Evolutionary conservation across 257 asterid genomes (phyloP).

Genomic region (Lycium barbarum): DNA sequence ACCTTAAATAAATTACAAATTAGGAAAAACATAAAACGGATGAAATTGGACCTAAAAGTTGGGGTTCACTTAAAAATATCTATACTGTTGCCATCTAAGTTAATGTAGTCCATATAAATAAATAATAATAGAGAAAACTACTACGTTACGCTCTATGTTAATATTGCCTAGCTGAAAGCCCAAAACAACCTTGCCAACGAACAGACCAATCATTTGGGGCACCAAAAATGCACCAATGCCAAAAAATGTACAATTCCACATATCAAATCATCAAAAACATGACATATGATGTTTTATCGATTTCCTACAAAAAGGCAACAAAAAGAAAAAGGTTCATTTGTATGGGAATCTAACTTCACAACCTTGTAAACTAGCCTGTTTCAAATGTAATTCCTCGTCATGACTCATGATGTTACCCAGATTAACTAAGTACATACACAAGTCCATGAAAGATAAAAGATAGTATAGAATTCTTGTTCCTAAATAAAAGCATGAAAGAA

Average conservation of each 20-base stretch:
- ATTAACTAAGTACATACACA: neutral
- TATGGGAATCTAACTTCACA: neutral
- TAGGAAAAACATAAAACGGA: too few species aligned
- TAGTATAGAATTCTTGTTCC: neutral
- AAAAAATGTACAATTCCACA: neutral
- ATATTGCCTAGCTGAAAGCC: neutral
- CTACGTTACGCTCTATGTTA: neutral
- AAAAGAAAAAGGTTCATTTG: too few species aligned
- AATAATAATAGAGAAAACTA: neutral
- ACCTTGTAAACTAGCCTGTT: neutral
- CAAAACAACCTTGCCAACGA: neutral
- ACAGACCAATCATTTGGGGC: neutral
- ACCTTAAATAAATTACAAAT: too few species aligned
- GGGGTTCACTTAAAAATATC: too few species aligned
- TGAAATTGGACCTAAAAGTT: too few species aligned
- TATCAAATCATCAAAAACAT: neutral
- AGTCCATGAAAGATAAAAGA: neutral
- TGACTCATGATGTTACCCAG: neutral
- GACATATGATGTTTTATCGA: neutral
- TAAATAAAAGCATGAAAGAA: neutral
- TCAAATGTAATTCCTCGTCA: conserved; percentile 4
- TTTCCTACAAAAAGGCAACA: neutral
- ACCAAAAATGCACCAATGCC: neutral
- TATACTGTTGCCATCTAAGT: neutral
- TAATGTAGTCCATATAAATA: neutral